Percentiles rank a stretch among this genome's conserved stretches.
Conservation (phyloP, 2,329 filamentous ascomycete genomes). For the Dactylonectria estremocensis region DNA sequence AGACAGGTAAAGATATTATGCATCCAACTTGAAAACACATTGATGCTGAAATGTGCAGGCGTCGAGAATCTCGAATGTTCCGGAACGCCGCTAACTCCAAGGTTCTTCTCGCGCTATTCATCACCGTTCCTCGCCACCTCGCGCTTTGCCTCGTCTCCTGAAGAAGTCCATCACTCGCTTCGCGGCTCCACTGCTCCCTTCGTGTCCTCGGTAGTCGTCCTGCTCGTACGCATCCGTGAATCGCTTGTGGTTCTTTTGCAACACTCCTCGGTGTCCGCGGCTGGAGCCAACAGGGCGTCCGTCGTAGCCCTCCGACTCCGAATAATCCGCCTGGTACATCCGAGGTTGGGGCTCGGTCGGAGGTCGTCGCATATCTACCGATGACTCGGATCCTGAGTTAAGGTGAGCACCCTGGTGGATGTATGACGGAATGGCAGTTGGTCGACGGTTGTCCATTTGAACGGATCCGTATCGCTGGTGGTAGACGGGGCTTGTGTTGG, state of each 20-base stretch:
- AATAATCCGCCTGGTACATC: slow-evolving; percentile 61
- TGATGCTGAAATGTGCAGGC: slow-evolving; percentile 40
- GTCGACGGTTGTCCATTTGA: slow-evolving; percentile 57
- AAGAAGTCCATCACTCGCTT: slow-evolving; percentile 99
- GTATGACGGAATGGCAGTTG: slow-evolving; percentile 63
- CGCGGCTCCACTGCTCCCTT: slow-evolving; percentile 88
- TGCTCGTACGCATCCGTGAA: slow-evolving; percentile 93
- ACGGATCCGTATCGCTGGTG: slow-evolving; percentile 60
- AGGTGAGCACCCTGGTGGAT: slow-evolving; percentile 62
- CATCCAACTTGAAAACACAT: slow-evolving; percentile 46
- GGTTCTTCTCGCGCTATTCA: slow-evolving; percentile 37
- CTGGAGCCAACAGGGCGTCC: slow-evolving; percentile 56
- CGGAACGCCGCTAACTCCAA: slow-evolving; percentile 44
- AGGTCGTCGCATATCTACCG: slow-evolving; percentile 64
- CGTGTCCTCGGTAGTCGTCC: slow-evolving; percentile 75
- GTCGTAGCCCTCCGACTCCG: slow-evolving; percentile 61
- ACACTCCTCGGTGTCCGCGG: slow-evolving; percentile 65
- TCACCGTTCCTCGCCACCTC: slow-evolving; percentile 72
- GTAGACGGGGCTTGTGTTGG: slow-evolving; percentile 55
- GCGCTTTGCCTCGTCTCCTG: slow-evolving; percentile 84
- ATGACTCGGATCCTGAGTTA: slow-evolving; percentile 69
- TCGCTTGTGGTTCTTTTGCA: slow-evolving; percentile 89
- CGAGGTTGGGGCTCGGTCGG: slow-evolving; percentile 57
- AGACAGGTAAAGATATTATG: slow-evolving; percentile 48
- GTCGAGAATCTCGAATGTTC: slow-evolving; percentile 44